These are phyloP conservation scores for Globisporangium heterothallicum DNA, from an alignment of 352 stramenopile species.

Conservation along the genomic window DNA sequence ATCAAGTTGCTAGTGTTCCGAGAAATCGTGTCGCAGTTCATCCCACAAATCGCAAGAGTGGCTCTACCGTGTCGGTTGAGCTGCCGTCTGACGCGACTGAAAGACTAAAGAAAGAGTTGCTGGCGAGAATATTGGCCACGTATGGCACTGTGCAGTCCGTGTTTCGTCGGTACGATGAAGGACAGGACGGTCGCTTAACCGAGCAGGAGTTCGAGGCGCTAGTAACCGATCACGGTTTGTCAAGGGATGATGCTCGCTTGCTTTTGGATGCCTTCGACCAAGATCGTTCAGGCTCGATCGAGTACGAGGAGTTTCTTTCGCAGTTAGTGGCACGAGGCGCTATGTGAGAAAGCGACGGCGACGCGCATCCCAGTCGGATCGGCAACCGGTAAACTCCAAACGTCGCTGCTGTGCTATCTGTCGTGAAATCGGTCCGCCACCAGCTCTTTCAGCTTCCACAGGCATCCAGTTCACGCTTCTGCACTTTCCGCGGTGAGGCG, in stretches of 20 bases:
- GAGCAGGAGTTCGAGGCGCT: constrained; percentile 44
- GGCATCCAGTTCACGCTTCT: not conserved
- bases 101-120: constrained; percentile 38
- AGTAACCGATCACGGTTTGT: constrained; percentile 27
- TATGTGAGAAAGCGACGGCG: not conserved
- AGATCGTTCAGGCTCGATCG: constrained; percentile 42
- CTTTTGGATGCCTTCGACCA: constrained; percentile 36
- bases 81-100: constrained; percentile 15
- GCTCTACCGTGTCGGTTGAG: not conserved
- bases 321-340: constrained; percentile 27
- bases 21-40: constrained; percentile 8
- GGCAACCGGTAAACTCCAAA: too few relatives aligned
- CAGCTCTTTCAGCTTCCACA: not conserved
- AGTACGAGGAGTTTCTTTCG: constrained; percentile 54
- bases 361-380: too few relatives aligned
- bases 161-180: constrained; percentile 47
- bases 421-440: too few relatives aligned
- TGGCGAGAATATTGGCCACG: constrained; percentile 30
- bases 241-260: constrained; percentile 20
- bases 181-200: constrained; percentile 29
- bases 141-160: constrained; percentile 45
- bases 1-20: constrained; percentile 7
- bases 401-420: too few relatives aligned
- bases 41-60: constrained; percentile 9
- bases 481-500: constrained; percentile 13